phyloP scores from a whole-genome alignment of 805 yeast species.

The Candida patagonica region DNA sequence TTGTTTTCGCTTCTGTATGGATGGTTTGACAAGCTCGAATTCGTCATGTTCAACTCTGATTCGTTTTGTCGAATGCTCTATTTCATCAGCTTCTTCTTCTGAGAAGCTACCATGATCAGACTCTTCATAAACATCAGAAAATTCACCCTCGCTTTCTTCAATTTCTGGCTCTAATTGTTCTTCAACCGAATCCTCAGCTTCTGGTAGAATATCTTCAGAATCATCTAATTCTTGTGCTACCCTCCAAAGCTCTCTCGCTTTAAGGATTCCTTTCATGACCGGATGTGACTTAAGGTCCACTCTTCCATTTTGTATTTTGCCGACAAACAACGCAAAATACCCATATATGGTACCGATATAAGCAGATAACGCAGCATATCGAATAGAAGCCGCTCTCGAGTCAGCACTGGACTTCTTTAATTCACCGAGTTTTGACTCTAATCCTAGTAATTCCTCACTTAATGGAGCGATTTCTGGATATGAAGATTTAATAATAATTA shows the following conservation, averaged over 20 bases:
- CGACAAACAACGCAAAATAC: conserved; percentile 63
- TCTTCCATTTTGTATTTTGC: conserved; percentile 42
- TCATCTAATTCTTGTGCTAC: conserved; percentile 47
- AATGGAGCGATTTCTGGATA: conserved; percentile 84
- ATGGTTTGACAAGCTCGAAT: conserved; percentile 42
- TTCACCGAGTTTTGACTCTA: conserved; percentile 25
- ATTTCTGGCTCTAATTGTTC: conserved; percentile 10
- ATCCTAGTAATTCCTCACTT: conserved; percentile 46
- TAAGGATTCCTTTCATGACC: conserved; percentile 77
- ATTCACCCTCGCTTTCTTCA: background rate
- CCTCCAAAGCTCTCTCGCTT: conserved; percentile 82
- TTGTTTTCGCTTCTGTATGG: conserved; percentile 31
- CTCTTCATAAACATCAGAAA: background rate
- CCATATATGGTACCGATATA: conserved; percentile 72
- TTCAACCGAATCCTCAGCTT: conserved; percentile 17
- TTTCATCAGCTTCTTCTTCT: background rate
- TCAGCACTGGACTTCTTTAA: conserved; percentile 11
- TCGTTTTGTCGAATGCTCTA: background rate
- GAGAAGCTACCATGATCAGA: background rate
- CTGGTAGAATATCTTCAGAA: conserved; percentile 19
- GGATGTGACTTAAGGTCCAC: conserved; percentile 73
- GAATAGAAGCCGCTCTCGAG: conserved; percentile 29
- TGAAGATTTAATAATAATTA: conserved; percentile 44
- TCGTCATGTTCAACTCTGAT: conserved; percentile 24
- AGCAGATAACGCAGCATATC: conserved; percentile 62